A percentile compares a stretch with the other conserved stretches of the same genome.
Evolutionary conservation across 768 basidiomycete species (phyloP).

Genomic region (Agaricus subrufescens): DNA sequence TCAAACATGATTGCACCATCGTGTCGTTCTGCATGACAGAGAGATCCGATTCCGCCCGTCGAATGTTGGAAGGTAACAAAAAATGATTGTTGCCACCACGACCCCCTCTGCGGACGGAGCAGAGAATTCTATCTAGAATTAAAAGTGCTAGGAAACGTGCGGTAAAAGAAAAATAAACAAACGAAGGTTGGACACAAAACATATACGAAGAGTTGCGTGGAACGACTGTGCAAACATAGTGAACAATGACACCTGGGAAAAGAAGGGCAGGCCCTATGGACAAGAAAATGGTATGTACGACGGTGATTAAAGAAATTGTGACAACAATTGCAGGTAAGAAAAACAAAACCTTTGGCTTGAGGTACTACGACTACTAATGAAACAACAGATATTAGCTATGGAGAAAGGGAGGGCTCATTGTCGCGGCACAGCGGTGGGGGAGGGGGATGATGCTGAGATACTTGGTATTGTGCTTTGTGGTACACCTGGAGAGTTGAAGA

Average conservation of each 20-base stretch:
- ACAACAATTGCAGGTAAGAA: not conserved
- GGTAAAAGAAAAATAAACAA: conserved; percentile 1
- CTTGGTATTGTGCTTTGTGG: not conserved
- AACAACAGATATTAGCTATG: conserved; percentile 9
- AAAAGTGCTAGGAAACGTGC: conserved; percentile 6
- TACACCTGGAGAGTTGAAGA: not conserved
- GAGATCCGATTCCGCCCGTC: too few species aligned
- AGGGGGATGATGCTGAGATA: not conserved
- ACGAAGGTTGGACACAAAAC: not conserved
- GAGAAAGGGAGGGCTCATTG: not conserved
- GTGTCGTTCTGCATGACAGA: too few species aligned
- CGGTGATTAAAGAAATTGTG: conserved; percentile 1
- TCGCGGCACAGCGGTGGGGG: not conserved
- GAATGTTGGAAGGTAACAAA: too few species aligned
- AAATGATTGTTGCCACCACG: too few species aligned
- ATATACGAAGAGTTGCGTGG: not conserved
- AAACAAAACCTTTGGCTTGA: not conserved
- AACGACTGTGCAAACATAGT: not conserved
- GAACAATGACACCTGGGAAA: conserved; percentile 1
- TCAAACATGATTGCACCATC: too few species aligned
- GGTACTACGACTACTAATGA: conserved; percentile 7
- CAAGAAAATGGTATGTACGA: conserved; percentile 4
- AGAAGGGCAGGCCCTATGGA: not conserved
- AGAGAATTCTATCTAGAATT: conserved; percentile 9
- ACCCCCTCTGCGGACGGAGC: not conserved